Evolutionary conservation across 768 basidiomycete species (phyloP).

Genomic region (Serpula lacrymans): DNA sequence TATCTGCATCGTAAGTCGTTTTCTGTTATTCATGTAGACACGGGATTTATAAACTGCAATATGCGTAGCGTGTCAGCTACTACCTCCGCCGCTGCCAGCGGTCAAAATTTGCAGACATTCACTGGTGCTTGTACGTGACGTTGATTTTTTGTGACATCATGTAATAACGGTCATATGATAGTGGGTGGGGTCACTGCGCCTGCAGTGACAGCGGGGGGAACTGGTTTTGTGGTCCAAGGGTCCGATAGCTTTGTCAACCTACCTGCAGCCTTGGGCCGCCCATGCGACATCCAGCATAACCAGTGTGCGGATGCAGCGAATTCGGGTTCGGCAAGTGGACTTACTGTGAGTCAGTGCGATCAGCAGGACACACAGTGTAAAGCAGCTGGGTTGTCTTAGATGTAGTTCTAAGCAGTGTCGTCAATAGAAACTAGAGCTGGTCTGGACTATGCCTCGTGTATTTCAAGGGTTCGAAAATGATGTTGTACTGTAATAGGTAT

Average conservation of each 20-base stretch:
- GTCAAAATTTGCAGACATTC: conserved; percentile 49
- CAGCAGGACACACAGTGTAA: conserved; percentile 25
- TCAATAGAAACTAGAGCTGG: too few relatives aligned
- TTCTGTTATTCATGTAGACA: too few relatives aligned
- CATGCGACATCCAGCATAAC: conserved; percentile 60
- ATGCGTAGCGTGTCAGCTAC: too few relatives aligned
- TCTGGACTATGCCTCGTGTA: too few relatives aligned
- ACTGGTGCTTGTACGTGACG: conserved; percentile 40
- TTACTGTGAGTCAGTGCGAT: conserved; percentile 34
- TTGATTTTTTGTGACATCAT: neutral
- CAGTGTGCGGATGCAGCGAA: conserved; percentile 51
- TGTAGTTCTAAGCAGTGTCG: too few relatives aligned
- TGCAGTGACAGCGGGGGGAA: conserved; percentile 40
- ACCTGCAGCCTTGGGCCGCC: conserved; percentile 49
- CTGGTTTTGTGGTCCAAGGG: conserved; percentile 42
- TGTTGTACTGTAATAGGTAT: too few relatives aligned
- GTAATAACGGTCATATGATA: neutral
- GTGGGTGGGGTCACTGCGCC: conserved; percentile 44
- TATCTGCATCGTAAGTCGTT: too few relatives aligned
- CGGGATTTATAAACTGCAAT: too few relatives aligned
- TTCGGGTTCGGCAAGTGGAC: conserved; percentile 38
- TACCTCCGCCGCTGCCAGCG: conserved; percentile 16
- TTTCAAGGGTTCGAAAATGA: too few relatives aligned
- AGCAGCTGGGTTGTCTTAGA: too few relatives aligned
- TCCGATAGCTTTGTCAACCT: conserved; percentile 46